Conservation (phyloP, 768 basidiomycete species). For the Boletellus emodensis region DNA sequence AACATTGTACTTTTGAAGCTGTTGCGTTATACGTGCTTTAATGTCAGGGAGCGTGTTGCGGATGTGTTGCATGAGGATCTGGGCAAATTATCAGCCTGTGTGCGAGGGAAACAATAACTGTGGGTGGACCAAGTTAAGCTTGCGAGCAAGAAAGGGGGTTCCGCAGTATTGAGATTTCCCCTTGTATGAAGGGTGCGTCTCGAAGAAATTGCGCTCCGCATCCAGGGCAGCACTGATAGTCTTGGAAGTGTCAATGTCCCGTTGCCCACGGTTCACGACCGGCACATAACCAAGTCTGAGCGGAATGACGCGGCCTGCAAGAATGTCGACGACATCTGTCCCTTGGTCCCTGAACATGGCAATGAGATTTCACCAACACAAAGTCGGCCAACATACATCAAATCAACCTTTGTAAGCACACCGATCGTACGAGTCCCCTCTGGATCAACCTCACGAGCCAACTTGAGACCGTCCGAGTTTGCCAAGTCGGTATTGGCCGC, state of each 20-base stretch:
- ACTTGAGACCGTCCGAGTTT: slow-evolving; percentile 95
- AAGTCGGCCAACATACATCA: slow-evolving; percentile 66
- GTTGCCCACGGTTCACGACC: slow-evolving; percentile 96
- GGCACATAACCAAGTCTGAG: slow-evolving; percentile 96
- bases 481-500: slow-evolving; percentile 96
- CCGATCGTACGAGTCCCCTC: slow-evolving; percentile 97
- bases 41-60: slow-evolving; percentile 97
- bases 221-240: slow-evolving; percentile 84
- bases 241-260: slow-evolving; percentile 91
- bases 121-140: slow-evolving; percentile 80
- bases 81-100: neutral
- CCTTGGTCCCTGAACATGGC: slow-evolving; percentile 74
- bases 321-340: slow-evolving; percentile 97
- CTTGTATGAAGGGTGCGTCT: slow-evolving; percentile 89
- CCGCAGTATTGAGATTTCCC: slow-evolving; percentile 95
- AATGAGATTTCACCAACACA: slow-evolving; percentile 2
- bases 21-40: slow-evolving; percentile 90
- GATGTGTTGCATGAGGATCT: slow-evolving; percentile 99
- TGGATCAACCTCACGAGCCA: slow-evolving; percentile 96
- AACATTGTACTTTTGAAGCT: slow-evolving; percentile 81
- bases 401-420: slow-evolving; percentile 96
- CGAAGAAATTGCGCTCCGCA: slow-evolving; percentile 88
- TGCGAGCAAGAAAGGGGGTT: slow-evolving; percentile 92
- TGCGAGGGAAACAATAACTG: neutral
- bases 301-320: slow-evolving; percentile 95